Evolutionary conservation across 805 yeast genomes (phyloP).

Genomic region (Blastobotrys chiropterorum): DNA sequence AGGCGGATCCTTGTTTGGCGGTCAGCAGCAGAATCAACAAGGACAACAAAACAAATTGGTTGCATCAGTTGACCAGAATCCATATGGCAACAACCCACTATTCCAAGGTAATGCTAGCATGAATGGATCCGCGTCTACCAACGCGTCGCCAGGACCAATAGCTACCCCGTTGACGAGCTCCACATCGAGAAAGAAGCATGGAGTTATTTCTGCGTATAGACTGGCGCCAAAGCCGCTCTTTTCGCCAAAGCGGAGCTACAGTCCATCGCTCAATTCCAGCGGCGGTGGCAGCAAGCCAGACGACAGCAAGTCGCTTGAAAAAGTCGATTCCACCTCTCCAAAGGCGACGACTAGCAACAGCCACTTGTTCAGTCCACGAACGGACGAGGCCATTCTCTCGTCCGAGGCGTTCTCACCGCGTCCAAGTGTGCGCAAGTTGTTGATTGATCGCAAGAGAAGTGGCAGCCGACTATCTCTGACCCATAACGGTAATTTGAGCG

Average conservation of each 20-base stretch:
- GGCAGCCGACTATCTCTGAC: not conserved
- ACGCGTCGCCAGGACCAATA: constrained; percentile 36
- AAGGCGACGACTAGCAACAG: not conserved
- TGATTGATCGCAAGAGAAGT: constrained; percentile 39
- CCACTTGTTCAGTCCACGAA: constrained; percentile 38
- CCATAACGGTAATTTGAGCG: not conserved
- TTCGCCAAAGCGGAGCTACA: constrained; percentile 15
- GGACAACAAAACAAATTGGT: constrained; percentile 25
- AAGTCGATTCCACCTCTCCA: constrained; percentile 11
- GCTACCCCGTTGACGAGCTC: constrained; percentile 40
- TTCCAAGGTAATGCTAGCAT: constrained; percentile 36
- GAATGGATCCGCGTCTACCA: constrained; percentile 32
- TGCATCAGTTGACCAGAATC: constrained; percentile 45
- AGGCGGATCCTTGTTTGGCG: not conserved
- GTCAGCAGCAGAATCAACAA: constrained; percentile 22
- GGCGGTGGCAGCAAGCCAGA: not conserved
- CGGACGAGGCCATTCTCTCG: constrained; percentile 63
- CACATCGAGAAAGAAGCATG: constrained; percentile 45
- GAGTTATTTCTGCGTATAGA: constrained; percentile 55
- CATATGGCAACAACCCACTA: constrained; percentile 75
- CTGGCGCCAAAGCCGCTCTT: constrained; percentile 60
- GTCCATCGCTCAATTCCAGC: not conserved
- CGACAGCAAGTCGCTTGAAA: constrained; percentile 5
- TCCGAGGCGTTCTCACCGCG: constrained; percentile 69
- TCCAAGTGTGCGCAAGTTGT: constrained; percentile 45